Evolutionary conservation across 768 basidiomycete genomes (phyloP).

Genomic region (Phylloporus arenicola): DNA sequence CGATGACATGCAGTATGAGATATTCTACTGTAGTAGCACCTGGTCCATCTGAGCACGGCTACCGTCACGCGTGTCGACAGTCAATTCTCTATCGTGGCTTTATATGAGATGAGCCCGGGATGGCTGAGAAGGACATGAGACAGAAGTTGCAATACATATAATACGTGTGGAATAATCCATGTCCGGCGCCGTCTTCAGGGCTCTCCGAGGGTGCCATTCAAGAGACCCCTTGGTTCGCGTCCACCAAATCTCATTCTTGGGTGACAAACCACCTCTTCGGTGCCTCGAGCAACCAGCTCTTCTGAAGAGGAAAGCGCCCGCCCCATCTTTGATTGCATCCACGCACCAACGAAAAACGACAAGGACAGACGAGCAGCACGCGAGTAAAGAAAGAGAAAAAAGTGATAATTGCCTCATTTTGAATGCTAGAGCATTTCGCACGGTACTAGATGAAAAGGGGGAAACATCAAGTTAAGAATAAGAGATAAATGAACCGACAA

Average conservation of each 20-base stretch:
- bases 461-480: neutral
- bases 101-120: too few species aligned
- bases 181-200: conserved; percentile 16
- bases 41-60: too few species aligned
- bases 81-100: too few species aligned
- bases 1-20: too few species aligned
- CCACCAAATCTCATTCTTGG: conserved; percentile 15
- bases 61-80: too few species aligned
- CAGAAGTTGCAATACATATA: too few species aligned
- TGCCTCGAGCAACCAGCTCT: conserved; percentile 21
- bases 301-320: conserved; percentile 26
- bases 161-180: neutral
- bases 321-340: conserved; percentile 1
- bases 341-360: conserved; percentile 8
- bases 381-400: neutral
- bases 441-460: neutral
- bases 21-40: too few species aligned
- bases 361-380: conserved; percentile 17
- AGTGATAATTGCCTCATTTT: neutral
- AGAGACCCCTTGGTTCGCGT: neutral
- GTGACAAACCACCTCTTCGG: conserved; percentile 29
- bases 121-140: too few species aligned
- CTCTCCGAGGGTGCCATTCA: neutral
- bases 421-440: conserved; percentile 10
- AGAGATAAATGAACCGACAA: neutral